Evolutionary conservation across 1,139 yeast species (phyloP).

Genomic region (Protomyces lactucae-debilis): DNA sequence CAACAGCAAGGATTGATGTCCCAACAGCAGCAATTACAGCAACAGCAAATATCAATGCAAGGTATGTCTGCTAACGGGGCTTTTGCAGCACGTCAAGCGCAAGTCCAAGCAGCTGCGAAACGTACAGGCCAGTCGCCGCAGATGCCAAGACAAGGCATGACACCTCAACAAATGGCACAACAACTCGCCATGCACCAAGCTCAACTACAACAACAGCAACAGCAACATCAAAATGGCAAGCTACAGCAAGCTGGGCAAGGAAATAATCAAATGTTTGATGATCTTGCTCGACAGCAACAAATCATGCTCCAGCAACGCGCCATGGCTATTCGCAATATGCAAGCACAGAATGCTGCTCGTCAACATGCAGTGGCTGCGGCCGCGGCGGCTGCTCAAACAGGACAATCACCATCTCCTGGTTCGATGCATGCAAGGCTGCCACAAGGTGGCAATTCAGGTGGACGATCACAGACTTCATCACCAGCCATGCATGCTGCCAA

Average conservation of each 20-base stretch:
- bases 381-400: not conserved
- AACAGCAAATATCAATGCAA: not conserved
- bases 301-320: conserved; percentile 23
- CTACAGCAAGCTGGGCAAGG: not conserved
- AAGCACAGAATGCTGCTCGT: conserved; percentile 17
- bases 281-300: conserved; percentile 22
- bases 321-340: conserved; percentile 17
- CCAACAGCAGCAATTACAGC: not conserved
- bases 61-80: not conserved
- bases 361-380: not conserved
- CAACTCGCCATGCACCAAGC: conserved; percentile 1
- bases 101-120: not conserved
- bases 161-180: not conserved
- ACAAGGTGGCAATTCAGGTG: not conserved
- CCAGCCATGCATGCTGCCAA: not conserved
- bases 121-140: not conserved
- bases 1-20: not conserved
- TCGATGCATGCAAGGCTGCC: not conserved
- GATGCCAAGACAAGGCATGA: not conserved
- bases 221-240: not conserved
- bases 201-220: not conserved
- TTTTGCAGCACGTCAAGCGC: not conserved
- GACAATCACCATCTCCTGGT: not conserved
- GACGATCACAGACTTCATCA: not conserved
- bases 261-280: not conserved